Evolutionary conservation across 1,139 yeast species (phyloP).

Genomic region (Saccharomyces hybrid): DNA sequence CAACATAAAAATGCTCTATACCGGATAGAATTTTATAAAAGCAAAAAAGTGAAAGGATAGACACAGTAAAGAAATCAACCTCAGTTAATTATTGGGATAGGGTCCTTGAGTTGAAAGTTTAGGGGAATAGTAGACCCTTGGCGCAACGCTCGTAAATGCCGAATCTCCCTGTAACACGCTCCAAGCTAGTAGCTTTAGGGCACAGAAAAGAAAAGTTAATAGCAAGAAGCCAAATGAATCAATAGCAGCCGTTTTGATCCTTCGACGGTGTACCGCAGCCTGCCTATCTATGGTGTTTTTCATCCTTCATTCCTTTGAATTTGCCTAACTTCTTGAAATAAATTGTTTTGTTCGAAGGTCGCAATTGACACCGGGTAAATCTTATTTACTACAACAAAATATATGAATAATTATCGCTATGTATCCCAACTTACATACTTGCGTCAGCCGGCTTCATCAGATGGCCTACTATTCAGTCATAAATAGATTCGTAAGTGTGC

Average conservation of each 20-base stretch:
- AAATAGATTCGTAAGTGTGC: slow-evolving; percentile 13
- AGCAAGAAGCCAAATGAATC: neutral
- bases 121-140: neutral
- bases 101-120: neutral
- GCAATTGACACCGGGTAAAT: neutral
- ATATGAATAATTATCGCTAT: neutral
- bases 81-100: neutral
- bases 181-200: neutral
- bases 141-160: neutral
- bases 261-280: neutral
- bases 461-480: slow-evolving; percentile 10
- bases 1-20: slow-evolving; percentile 10
- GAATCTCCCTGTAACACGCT: neutral
- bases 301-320: neutral
- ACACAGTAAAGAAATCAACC: no score
- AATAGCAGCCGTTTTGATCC: neutral
- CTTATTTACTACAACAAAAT: neutral
- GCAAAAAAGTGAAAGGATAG: neutral
- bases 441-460: no score
- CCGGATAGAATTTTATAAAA: neutral
- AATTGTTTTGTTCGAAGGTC: neutral
- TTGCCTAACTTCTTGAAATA: neutral
- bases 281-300: neutral
- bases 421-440: no score
- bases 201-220: neutral